Conservation (phyloP, 495 filamentous ascomycete species). For the Mycothermus thermophilus region DNA sequence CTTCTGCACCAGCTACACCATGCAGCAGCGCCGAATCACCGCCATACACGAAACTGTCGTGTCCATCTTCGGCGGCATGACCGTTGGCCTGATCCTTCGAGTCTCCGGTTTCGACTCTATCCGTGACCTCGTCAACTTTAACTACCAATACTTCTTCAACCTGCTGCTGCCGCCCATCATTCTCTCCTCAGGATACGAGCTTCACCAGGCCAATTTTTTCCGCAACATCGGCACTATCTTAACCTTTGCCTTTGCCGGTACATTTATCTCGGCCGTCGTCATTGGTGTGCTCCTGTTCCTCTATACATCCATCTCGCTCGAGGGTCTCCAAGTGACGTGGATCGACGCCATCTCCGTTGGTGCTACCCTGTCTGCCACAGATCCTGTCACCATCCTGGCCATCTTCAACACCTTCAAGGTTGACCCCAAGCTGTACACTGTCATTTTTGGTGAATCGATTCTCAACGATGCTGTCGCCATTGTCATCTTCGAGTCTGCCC, state of each 20-base stretch:
- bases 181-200: constrained; percentile 88
- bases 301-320: constrained; percentile 76
- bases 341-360: constrained; percentile 93
- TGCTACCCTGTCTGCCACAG: constrained; percentile 89
- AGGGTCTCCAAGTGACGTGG: constrained; percentile 72
- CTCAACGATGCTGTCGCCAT: constrained; percentile 97
- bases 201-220: constrained; percentile 98
- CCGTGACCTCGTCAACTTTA: constrained; percentile 78
- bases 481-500: constrained; percentile 94
- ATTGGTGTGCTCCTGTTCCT: constrained; percentile 75
- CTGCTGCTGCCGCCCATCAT: constrained; percentile 95
- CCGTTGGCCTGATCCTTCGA: constrained; percentile 79
- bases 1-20: constrained; percentile 90
- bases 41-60: constrained; percentile 96
- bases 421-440: constrained; percentile 92
- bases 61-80: constrained; percentile 97
- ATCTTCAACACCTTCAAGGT: constrained; percentile 99
- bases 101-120: constrained; percentile 66
- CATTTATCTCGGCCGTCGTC: constrained; percentile 91
- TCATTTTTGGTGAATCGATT: constrained; percentile 97
- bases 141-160: constrained; percentile 99
- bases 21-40: constrained; percentile 89
- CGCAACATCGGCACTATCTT: constrained; percentile 95
- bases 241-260: constrained; percentile 96
- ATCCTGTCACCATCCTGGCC: constrained; percentile 91